Evolutionary conservation across 441 rosid genomes (phyloP).

Genomic region (Populus tomentosa): DNA sequence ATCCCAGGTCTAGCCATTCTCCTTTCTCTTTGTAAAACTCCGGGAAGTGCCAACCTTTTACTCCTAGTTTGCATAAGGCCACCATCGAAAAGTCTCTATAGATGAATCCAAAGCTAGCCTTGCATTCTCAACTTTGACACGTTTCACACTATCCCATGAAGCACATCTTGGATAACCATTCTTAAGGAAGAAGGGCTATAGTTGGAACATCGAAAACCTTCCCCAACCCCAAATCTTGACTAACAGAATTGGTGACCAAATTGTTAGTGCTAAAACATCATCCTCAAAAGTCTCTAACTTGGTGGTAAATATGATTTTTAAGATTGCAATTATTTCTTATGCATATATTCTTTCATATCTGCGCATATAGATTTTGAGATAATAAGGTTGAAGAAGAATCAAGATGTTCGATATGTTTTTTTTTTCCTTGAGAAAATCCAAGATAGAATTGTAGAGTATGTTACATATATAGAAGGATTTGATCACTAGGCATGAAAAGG

Average conservation of each 20-base stretch:
- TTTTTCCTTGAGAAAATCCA: no score
- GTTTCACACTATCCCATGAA: slow-evolving; percentile 25
- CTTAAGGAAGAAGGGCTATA: slow-evolving; percentile 12
- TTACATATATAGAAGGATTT: no score
- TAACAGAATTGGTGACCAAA: slow-evolving; percentile 41
- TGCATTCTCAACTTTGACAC: background rate
- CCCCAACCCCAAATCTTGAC: slow-evolving; percentile 61
- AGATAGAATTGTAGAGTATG: no score
- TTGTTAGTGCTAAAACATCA: slow-evolving; percentile 13
- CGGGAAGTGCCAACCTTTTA: slow-evolving; percentile 16
- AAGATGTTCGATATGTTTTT: no score
- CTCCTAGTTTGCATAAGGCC: slow-evolving; percentile 33
- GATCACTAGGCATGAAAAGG: no score
- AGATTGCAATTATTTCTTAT: no score
- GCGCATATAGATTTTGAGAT: no score
- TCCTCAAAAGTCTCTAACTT: background rate
- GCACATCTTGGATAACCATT: slow-evolving; percentile 31
- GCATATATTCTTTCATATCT: no score
- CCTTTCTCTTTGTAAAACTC: slow-evolving; percentile 32
- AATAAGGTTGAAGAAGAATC: no score
- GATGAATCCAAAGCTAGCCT: slow-evolving; percentile 24
- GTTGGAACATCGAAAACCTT: slow-evolving; percentile 31
- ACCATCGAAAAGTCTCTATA: slow-evolving; percentile 39
- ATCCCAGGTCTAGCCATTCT: slow-evolving; percentile 15
- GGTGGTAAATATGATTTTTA: background rate